phyloP scores from a whole-genome alignment of 139 green algal species.

The Klebsormidium nitens region DNA sequence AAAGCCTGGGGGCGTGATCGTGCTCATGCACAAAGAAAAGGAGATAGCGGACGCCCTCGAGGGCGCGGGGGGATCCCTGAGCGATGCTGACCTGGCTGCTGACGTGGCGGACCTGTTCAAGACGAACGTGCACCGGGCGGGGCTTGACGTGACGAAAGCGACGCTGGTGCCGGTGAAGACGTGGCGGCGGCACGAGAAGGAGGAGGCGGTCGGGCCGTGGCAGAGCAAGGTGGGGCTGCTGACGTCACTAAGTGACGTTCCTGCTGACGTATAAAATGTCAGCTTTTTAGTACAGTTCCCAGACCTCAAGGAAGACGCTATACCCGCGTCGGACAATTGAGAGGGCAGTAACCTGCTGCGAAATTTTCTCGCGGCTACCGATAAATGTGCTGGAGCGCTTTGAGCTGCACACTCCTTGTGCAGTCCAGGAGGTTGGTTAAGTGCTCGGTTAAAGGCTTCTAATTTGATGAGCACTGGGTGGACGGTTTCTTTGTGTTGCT shows the following conservation, averaged over 20 bases:
- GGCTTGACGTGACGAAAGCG: constrained; percentile 31
- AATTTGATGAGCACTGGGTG: no score
- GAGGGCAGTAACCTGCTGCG: no score
- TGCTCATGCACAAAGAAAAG: constrained; percentile 26
- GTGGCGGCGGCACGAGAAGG: constrained; percentile 20
- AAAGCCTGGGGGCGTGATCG: constrained; percentile 12
- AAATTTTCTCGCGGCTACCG: no score
- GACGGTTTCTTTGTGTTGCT: no score
- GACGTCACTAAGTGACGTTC: neutral
- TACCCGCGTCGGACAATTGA: no score
- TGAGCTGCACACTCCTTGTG: no score
- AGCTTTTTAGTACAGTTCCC: no score
- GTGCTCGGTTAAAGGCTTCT: no score
- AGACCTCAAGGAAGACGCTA: no score
- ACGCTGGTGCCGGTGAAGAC: neutral
- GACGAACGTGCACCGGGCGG: constrained; percentile 34
- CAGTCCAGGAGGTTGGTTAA: no score
- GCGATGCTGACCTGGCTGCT: constrained; percentile 19
- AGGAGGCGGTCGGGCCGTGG: constrained; percentile 14
- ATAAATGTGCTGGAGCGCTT: no score
- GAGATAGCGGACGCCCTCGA: constrained; percentile 31
- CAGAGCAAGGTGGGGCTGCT: constrained; percentile 1
- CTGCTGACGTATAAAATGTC: no score
- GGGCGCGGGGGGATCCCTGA: constrained; percentile 2
- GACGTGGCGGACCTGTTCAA: constrained; percentile 22